phyloP scores from a whole-genome alignment of 139 green algal genomes.

The Raphidocelis subcapitata region DNA sequence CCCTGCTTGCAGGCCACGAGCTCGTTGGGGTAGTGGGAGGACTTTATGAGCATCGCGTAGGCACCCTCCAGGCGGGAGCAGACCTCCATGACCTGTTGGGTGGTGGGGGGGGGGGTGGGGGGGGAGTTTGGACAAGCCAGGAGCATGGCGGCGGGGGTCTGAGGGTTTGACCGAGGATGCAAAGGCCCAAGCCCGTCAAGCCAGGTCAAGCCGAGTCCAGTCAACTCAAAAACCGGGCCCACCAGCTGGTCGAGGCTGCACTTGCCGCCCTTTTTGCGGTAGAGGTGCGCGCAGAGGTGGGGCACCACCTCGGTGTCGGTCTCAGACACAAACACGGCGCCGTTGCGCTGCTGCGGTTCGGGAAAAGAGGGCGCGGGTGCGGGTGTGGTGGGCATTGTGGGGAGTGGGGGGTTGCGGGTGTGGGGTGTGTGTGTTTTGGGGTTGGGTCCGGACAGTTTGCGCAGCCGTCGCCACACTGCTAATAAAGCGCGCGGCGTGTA shows the following conservation, averaged over 20 bases:
- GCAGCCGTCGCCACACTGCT: too few species aligned
- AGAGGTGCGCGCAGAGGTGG: constrained; percentile 96
- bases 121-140: background rate
- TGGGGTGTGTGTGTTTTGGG: too few species aligned
- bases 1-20: constrained; percentile 96
- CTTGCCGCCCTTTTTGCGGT: constrained; percentile 44
- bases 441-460: too few species aligned
- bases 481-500: too few species aligned
- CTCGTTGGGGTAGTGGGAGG: constrained; percentile 92
- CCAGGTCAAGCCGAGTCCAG: too few species aligned
- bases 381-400: too few species aligned
- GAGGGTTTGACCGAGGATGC: too few species aligned
- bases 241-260: constrained; percentile 46
- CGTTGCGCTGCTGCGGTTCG: constrained; percentile 68
- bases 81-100: constrained; percentile 95
- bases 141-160: too few species aligned
- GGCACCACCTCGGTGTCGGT: constrained; percentile 99
- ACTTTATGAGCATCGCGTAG: constrained; percentile 97
- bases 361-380: too few species aligned
- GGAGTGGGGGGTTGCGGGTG: too few species aligned
- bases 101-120: background rate
- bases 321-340: constrained; percentile 92
- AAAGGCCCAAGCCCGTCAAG: too few species aligned
- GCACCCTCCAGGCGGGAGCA: constrained; percentile 95
- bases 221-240: constrained; percentile 35